Evolutionary conservation across 306 rosid genomes (phyloP).

Genomic region (Ormosia semicastrata): DNA sequence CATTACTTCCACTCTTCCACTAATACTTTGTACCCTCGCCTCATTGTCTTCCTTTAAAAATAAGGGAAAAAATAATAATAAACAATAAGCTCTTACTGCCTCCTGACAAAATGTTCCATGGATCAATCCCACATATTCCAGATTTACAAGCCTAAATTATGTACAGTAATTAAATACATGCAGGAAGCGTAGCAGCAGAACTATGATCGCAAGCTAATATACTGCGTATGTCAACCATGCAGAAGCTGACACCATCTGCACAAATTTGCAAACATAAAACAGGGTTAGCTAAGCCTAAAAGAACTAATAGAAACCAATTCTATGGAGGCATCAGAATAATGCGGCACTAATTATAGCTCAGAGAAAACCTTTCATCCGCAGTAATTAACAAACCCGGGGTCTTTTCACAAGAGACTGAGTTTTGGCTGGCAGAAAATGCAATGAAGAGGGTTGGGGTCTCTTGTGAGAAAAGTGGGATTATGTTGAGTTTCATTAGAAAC

Average conservation of each 20-base stretch:
- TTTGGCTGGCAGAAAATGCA: not conserved
- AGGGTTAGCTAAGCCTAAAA: constrained; percentile 1
- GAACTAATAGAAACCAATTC: not conserved
- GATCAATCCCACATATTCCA: constrained; percentile 35
- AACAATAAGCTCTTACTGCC: constrained; percentile 29
- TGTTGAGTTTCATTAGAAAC: not conserved
- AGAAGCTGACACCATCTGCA: constrained; percentile 54
- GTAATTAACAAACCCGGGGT: not conserved
- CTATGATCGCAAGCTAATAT: constrained; percentile 15
- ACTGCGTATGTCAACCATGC: constrained; percentile 29
- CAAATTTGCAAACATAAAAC: constrained; percentile 28
- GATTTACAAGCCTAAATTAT: constrained; percentile 61
- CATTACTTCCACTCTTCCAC: constrained; percentile 9
- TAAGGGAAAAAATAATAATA: constrained; percentile 2
- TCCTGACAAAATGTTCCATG: constrained; percentile 30
- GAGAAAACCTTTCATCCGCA: constrained; percentile 1
- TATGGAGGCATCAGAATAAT: not conserved
- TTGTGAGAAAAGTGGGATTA: not conserved
- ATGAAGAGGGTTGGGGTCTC: not conserved
- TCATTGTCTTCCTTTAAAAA: constrained; percentile 26
- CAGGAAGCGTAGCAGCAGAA: constrained; percentile 25
- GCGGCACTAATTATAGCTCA: not conserved
- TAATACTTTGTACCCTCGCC: constrained; percentile 16
- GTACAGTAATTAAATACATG: constrained; percentile 43
- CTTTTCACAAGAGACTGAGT: not conserved